These are phyloP conservation scores for Phytophthora chlamydospora DNA, from an alignment of 352 stramenopile species.

Conservation along the genomic window DNA sequence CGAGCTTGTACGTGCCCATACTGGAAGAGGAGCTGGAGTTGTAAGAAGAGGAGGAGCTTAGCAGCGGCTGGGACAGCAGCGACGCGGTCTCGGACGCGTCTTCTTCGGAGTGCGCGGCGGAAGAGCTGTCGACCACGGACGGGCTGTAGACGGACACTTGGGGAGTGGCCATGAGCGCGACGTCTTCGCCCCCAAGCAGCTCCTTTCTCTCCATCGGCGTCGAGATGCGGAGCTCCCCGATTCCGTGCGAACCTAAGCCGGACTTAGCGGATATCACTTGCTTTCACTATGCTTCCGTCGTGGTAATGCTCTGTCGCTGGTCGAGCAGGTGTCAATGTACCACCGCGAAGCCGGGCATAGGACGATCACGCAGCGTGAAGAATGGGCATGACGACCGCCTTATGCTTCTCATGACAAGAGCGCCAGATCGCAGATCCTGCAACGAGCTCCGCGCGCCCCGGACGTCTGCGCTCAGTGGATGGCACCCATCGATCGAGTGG, in stretches of 20 bases:
- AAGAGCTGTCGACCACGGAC: constrained; percentile 3
- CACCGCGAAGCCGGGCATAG: constrained; percentile 12
- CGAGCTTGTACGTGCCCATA: constrained; percentile 33
- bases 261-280: constrained; percentile 9
- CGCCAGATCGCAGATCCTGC: constrained; percentile 17
- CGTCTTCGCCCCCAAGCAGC: constrained; percentile 18
- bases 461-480: constrained; percentile 20
- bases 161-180: constrained; percentile 27
- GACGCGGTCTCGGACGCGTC: constrained; percentile 29
- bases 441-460: constrained; percentile 9
- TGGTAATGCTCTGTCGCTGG: constrained; percentile 25
- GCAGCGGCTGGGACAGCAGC: constrained; percentile 34
- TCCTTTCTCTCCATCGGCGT: constrained; percentile 23
- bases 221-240: constrained; percentile 23
- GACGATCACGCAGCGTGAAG: constrained; percentile 14
- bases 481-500: constrained; percentile 8
- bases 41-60: constrained; percentile 3
- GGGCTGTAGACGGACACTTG: constrained; percentile 26
- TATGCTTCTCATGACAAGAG: constrained; percentile 9
- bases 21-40: constrained; percentile 2
- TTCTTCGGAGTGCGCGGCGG: constrained; percentile 22
- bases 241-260: constrained; percentile 21
- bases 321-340: constrained; percentile 15
- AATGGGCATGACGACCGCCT: neutral
- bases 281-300: constrained; percentile 7